Percentiles rank a stretch among this genome's conserved stretches.
phyloP scores from a whole-genome alignment of 108 stramenopile genomes.

The Cyclostephanos tholiformis region DNA sequence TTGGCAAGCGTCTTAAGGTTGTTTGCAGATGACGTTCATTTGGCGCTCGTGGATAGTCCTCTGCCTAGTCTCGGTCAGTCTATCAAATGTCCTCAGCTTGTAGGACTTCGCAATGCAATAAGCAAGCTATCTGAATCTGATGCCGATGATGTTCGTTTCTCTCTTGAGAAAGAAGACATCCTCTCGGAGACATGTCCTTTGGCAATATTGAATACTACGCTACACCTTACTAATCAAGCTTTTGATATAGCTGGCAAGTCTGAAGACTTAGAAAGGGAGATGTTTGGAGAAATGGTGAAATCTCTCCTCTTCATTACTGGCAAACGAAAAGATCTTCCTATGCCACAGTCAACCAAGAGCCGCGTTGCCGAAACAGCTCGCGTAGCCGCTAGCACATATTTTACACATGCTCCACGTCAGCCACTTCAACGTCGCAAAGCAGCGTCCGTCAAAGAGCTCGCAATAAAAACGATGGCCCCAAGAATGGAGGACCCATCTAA shows the following conservation, averaged over 20 bases:
- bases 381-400: slow-evolving; percentile 39
- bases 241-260: slow-evolving; percentile 44
- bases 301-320: slow-evolving; percentile 61
- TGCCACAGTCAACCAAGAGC: slow-evolving; percentile 51
- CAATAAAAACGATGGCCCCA: slow-evolving; percentile 85
- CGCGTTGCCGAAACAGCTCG: slow-evolving; percentile 51
- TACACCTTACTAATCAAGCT: slow-evolving; percentile 51
- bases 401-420: slow-evolving; percentile 25
- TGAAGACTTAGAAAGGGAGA: slow-evolving; percentile 57
- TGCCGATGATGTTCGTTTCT: slow-evolving; percentile 19
- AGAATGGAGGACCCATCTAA: slow-evolving; percentile 86
- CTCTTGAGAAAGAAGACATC: slow-evolving; percentile 63
- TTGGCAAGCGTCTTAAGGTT: slow-evolving; percentile 65
- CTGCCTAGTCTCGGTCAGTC: slow-evolving; percentile 63
- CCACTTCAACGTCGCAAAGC: slow-evolving; percentile 64
- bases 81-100: slow-evolving; percentile 22
- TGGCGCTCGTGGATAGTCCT: slow-evolving; percentile 25
- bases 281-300: slow-evolving; percentile 58
- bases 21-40: slow-evolving; percentile 62
- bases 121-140: slow-evolving; percentile 14
- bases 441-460: slow-evolving; percentile 45
- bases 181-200: slow-evolving; percentile 22
- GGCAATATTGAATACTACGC: slow-evolving; percentile 54
- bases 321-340: slow-evolving; percentile 43
- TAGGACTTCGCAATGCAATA: slow-evolving; percentile 24